Evolutionary conservation across 2,329 filamentous ascomycete genomes (phyloP).

Genomic region (Hypoxylon sp.): DNA sequence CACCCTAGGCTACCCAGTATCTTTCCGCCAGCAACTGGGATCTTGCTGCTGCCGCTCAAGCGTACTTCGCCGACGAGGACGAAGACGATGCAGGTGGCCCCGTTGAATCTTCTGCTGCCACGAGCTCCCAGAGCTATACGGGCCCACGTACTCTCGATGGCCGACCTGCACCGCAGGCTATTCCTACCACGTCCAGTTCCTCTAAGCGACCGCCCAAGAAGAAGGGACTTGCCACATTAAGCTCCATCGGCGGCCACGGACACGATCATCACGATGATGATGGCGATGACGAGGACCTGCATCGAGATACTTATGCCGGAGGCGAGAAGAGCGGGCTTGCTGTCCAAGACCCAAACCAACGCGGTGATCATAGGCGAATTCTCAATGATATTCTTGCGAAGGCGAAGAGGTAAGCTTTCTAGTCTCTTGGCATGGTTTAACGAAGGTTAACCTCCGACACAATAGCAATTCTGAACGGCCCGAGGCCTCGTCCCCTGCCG

Average conservation of each 20-base stretch:
- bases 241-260: constrained; percentile 65
- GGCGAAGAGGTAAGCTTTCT: constrained; percentile 66
- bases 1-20: constrained; percentile 72
- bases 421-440: neutral
- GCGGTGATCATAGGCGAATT: constrained; percentile 65
- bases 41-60: constrained; percentile 70
- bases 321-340: constrained; percentile 85
- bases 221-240: constrained; percentile 71
- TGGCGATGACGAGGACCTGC: constrained; percentile 67
- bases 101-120: constrained; percentile 52
- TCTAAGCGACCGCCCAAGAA: constrained; percentile 64
- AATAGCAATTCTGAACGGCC: constrained; percentile 71
- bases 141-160: constrained; percentile 74
- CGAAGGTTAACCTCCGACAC: constrained; percentile 30
- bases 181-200: constrained; percentile 52
- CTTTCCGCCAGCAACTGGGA: constrained; percentile 76
- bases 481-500: constrained; percentile 63
- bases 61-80: constrained; percentile 71
- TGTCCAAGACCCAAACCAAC: constrained; percentile 70
- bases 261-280: constrained; percentile 70
- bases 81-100: constrained; percentile 60
- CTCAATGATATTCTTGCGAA: constrained; percentile 74
- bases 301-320: constrained; percentile 81
- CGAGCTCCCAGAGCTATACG: constrained; percentile 61
- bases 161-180: constrained; percentile 64